phyloP scores from a whole-genome alignment of 805 yeast genomes.

The Lipomyces yamadae region DNA sequence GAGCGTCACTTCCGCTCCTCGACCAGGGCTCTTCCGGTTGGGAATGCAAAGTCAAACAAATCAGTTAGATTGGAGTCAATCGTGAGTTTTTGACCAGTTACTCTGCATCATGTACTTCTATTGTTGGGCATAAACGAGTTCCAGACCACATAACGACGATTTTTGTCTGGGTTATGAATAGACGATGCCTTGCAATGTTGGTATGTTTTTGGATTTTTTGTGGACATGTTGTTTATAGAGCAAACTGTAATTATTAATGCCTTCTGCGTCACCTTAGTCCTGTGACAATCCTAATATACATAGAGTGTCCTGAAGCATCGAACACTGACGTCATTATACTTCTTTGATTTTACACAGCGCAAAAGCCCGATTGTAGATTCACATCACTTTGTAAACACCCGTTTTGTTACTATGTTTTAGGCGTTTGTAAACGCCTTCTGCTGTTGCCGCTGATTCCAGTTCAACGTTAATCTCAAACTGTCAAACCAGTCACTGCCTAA shows the following conservation, averaged over 20 bases:
- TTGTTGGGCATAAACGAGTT: background rate
- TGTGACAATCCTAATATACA: too few species aligned
- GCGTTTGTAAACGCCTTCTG: constrained; percentile 47
- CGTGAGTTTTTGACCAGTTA: background rate
- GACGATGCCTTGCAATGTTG: too few species aligned
- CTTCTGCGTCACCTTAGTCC: too few species aligned
- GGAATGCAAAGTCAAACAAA: constrained; percentile 57
- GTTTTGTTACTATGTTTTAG: background rate
- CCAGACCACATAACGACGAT: background rate
- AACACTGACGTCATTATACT: too few species aligned
- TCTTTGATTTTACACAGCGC: too few species aligned
- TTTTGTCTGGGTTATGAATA: too few species aligned
- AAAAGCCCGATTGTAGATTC: background rate
- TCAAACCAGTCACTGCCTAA: constrained; percentile 72
- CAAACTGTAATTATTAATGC: too few species aligned
- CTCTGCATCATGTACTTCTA: constrained; percentile 2
- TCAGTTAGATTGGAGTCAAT: constrained; percentile 13
- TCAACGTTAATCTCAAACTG: constrained; percentile 78
- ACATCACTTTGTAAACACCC: background rate
- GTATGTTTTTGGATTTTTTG: too few species aligned
- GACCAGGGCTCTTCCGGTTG: constrained; percentile 66
- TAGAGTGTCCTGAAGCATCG: too few species aligned
- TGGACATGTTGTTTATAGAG: too few species aligned
- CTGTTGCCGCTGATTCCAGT: constrained; percentile 90
- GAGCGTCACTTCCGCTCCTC: constrained; percentile 91